Conservation (phyloP, 345 rosid genomes). For the Physaria fendleri region DNA sequence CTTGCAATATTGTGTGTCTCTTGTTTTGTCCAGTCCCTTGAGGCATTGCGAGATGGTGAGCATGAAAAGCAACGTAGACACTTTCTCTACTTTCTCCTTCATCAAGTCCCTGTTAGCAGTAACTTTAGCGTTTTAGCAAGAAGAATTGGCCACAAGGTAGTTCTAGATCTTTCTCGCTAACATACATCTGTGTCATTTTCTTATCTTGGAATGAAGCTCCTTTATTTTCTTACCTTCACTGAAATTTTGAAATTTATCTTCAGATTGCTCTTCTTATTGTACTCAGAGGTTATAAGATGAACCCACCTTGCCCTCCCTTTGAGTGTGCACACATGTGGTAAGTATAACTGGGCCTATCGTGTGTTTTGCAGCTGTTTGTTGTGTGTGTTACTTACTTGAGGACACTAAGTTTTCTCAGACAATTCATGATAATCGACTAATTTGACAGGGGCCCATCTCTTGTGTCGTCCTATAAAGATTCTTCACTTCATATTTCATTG, state of each 20-base stretch:
- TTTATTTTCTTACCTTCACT: slow-evolving; percentile 32
- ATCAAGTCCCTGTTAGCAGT: slow-evolving; percentile 92
- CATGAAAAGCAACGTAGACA: slow-evolving; percentile 88
- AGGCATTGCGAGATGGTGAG: slow-evolving; percentile 96
- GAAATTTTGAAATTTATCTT: slow-evolving; percentile 28
- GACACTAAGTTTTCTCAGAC: not conserved
- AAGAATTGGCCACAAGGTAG: slow-evolving; percentile 86
- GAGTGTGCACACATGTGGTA: slow-evolving; percentile 99
- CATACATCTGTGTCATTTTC: not conserved
- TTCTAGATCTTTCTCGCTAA: slow-evolving; percentile 20
- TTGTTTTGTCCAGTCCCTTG: slow-evolving; percentile 62
- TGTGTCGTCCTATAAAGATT: slow-evolving; percentile 75
- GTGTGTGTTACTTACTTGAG: slow-evolving; percentile 6
- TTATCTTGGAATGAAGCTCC: slow-evolving; percentile 7
- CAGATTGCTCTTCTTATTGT: slow-evolving; percentile 91
- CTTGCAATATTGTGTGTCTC: slow-evolving; percentile 6
- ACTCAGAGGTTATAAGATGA: slow-evolving; percentile 91
- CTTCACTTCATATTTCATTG: slow-evolving; percentile 79
- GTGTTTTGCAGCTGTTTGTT: slow-evolving; percentile 16
- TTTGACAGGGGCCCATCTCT: slow-evolving; percentile 89
- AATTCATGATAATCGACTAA: slow-evolving; percentile 12
- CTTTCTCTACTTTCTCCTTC: slow-evolving; percentile 89
- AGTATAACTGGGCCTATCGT: slow-evolving; percentile 22
- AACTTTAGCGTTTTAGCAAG: slow-evolving; percentile 82
- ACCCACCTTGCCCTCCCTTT: slow-evolving; percentile 92